These are phyloP conservation scores for Fusarium sp. DNA, from an alignment of 2,329 filamentous ascomycete genomes.

Conservation along the genomic window DNA sequence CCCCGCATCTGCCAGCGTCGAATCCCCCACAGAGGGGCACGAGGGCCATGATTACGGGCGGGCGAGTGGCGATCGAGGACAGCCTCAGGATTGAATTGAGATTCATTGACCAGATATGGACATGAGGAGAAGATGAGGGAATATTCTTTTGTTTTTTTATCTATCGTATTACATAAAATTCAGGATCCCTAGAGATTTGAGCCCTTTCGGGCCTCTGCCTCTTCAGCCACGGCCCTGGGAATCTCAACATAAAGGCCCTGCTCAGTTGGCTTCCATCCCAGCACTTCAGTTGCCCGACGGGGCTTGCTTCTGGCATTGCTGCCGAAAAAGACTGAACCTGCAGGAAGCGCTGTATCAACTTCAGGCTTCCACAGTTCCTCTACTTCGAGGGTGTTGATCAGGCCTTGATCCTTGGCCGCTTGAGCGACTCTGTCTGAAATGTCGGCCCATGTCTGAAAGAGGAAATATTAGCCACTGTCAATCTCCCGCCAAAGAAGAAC, in stretches of 20 bases:
- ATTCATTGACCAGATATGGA: neutral
- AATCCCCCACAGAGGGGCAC: conserved; percentile 5
- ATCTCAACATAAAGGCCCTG: conserved; percentile 63
- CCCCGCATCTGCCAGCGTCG: conserved; percentile 17
- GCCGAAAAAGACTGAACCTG: conserved; percentile 67
- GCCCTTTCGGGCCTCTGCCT: conserved; percentile 32
- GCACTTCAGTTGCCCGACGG: conserved; percentile 64
- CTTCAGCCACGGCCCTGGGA: conserved; percentile 47
- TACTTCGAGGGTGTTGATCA: conserved; percentile 44
- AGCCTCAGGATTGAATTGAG: neutral
- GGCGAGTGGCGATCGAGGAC: too few relatives aligned
- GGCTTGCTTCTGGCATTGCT: conserved; percentile 70
- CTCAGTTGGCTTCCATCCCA: conserved; percentile 69
- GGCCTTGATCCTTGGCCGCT: conserved; percentile 48
- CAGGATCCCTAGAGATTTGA: conserved; percentile 4
- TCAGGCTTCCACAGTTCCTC: conserved; percentile 57
- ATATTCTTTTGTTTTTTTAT: neutral
- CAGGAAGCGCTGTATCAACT: conserved; percentile 59
- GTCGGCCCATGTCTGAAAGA: conserved; percentile 48
- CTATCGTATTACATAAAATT: neutral
- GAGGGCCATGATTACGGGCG: neutral
- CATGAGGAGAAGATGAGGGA: neutral
- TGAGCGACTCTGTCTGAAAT: conserved; percentile 50
- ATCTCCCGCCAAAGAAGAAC: too few relatives aligned
- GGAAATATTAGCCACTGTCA: neutral